Percentiles rank a stretch among this genome's conserved stretches.
Evolutionary conservation across 768 basidiomycete genomes (phyloP).

Genomic region (Panaeolus papilionaceus): DNA sequence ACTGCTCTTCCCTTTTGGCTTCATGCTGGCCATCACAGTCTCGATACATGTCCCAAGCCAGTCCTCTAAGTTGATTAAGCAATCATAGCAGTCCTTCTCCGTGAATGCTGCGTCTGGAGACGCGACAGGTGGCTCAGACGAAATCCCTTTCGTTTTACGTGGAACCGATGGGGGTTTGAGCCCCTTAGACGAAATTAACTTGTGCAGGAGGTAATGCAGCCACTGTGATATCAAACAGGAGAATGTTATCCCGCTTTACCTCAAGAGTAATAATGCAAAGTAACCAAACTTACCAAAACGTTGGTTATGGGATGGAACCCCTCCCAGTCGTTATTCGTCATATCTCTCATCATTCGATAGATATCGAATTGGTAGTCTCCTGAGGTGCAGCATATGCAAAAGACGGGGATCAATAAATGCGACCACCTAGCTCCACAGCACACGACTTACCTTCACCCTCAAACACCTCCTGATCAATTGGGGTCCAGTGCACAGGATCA

Average conservation of each 20-base stretch:
- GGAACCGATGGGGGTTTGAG: conserved; percentile 58
- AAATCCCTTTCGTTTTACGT: conserved; percentile 44
- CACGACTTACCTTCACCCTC: conserved; percentile 77
- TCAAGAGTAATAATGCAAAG: background rate
- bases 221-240: conserved; percentile 57
- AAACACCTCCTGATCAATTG: conserved; percentile 89
- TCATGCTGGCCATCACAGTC: conserved; percentile 33
- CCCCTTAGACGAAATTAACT: conserved; percentile 74
- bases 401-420: background rate
- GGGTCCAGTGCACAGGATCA: conserved; percentile 70
- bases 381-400: conserved; percentile 32
- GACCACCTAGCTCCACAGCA: background rate
- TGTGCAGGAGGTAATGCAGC: conserved; percentile 83
- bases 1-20: conserved; percentile 42
- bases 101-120: conserved; percentile 46
- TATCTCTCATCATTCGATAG: conserved; percentile 84
- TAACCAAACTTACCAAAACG: conserved; percentile 70
- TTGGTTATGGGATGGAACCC: conserved; percentile 85
- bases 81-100: conserved; percentile 74
- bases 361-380: conserved; percentile 95
- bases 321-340: conserved; percentile 72
- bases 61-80: conserved; percentile 68
- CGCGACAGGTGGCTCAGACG: conserved; percentile 22
- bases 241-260: conserved; percentile 20
- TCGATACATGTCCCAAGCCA: conserved; percentile 57